Evolutionary conservation across 768 basidiomycete genomes (phyloP).

Genomic region (Rhodosporidiobolus sp.): DNA sequence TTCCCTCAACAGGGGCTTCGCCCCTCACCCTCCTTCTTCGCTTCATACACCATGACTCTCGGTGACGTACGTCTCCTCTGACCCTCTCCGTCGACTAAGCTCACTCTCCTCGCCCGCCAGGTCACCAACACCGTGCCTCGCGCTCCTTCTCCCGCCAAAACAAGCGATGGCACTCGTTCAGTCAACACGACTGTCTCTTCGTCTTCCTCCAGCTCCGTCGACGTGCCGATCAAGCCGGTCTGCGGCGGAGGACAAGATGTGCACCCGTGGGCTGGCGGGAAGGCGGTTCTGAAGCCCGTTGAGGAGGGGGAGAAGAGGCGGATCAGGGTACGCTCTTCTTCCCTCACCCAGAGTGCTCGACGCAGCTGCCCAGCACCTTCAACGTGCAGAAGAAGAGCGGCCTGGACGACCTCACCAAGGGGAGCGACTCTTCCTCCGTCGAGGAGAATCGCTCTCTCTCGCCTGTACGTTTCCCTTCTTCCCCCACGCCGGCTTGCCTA

Average conservation of each 20-base stretch:
- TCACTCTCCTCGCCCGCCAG: not conserved
- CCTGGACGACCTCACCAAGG: not conserved
- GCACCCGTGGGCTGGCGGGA: not conserved
- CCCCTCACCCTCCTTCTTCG: not conserved
- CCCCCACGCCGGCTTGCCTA: too few relatives aligned
- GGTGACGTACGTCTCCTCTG: not conserved
- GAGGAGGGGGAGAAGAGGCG: not conserved
- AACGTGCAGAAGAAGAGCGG: not conserved
- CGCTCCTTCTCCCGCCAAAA: not conserved
- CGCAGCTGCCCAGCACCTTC: not conserved
- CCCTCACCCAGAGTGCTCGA: not conserved
- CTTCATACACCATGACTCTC: not conserved
- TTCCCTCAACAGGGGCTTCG: not conserved
- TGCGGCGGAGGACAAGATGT: not conserved
- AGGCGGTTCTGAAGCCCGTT: not conserved
- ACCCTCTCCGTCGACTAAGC: not conserved
- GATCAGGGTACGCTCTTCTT: not conserved
- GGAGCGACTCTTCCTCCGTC: not conserved
- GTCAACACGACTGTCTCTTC: not conserved
- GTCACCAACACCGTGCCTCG: not conserved
- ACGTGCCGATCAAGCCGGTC: too few relatives aligned
- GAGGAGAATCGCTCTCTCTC: not conserved
- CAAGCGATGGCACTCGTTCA: not conserved
- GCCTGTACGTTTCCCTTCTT: too few relatives aligned
- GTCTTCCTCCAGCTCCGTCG: not conserved